Evolutionary conservation across 1,139 yeast species (phyloP).

Genomic region (Debaryomycetaceae sp.): DNA sequence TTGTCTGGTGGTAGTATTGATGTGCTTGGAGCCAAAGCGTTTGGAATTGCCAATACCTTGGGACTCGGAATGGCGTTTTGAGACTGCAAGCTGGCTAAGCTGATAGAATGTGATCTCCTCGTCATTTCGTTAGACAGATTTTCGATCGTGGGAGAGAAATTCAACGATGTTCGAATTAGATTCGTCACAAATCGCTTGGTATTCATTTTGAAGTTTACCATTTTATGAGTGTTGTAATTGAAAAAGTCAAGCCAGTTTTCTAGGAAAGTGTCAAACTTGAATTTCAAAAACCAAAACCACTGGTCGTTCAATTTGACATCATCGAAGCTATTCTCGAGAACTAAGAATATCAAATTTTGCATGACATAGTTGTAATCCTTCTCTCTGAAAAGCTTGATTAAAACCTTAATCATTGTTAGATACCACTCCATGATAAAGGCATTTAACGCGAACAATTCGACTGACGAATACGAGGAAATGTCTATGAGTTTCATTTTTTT

Average conservation of each 20-base stretch:
- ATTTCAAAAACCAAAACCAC: slow-evolving; percentile 25
- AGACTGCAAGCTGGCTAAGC: neutral
- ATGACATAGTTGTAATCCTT: slow-evolving; percentile 26
- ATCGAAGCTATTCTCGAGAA: slow-evolving; percentile 15
- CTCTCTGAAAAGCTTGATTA: slow-evolving; percentile 20
- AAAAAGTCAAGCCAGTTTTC: slow-evolving; percentile 24
- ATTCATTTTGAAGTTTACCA: slow-evolving; percentile 12
- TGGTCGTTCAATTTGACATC: slow-evolving; percentile 21
- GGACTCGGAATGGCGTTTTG: neutral
- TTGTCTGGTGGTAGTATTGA: neutral
- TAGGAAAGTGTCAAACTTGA: slow-evolving; percentile 23
- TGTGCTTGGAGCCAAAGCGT: neutral
- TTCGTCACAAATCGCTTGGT: slow-evolving; percentile 16
- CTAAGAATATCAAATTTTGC: slow-evolving; percentile 25
- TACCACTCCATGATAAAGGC: slow-evolving; percentile 38
- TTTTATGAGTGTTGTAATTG: slow-evolving; percentile 10
- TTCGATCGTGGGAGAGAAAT: slow-evolving; percentile 1
- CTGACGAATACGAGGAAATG: slow-evolving; percentile 14
- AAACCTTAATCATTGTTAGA: slow-evolving; percentile 31
- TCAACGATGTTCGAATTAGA: slow-evolving; percentile 4
- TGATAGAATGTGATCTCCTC: slow-evolving; percentile 4
- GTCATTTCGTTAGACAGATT: neutral
- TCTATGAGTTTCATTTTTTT: slow-evolving; percentile 13
- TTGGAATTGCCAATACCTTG: neutral
- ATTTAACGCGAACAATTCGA: slow-evolving; percentile 13